Base-by-base conservation (phyloP, 2,329 filamentous ascomycete genomes). In the Endoconidiophora laricicola region DNA sequence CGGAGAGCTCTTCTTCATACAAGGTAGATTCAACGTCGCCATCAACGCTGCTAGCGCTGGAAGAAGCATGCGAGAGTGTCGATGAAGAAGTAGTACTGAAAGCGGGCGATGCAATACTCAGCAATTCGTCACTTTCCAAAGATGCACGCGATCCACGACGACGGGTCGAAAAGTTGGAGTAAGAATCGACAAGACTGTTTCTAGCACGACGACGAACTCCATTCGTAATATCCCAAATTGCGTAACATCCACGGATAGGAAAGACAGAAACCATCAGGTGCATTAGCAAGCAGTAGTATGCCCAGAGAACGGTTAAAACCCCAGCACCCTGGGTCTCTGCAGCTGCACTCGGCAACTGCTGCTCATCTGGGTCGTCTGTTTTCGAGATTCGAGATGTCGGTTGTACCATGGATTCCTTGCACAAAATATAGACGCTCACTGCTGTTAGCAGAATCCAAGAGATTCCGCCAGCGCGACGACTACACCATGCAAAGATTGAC, bases 261-360 rank as follows among this genome's bases (percentile, higher is more conserved):
- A 84, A 83, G 29, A 71, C 61, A 55, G 76, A 73, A 57, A 81
- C 78, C 49, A 82, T 66, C 49, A 77, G 52, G 60, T 85, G 81
- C 50, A 83, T 72, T 33, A 81, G 60, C 16, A 83, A 65, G 48
- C 73, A 77, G 62, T 83, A 85, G 58, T 76, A 78, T 46, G 78
- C 70, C 58, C 80, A 81, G 26, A 76, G 29, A 45, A 68, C 60
- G 12, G 73, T 74, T 67, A 66, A 74, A 44, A 69, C 58, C 29
- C 73, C 71, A 38, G 65, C 69, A 24, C 71, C 70, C 37, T 63
- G 57, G 9, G 62, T 59, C 42, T 63, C 59, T 55, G 61, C 55
- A 46, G 58, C 58, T 24, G 61, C 56, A 48, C 61, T 47, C 54
- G 54, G 66, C 65, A 61, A 33, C 12, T 33, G 26, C 7, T 33